Conservation (phyloP, 176 grass and related monocot genomes). For the Lolium rigidum region DNA sequence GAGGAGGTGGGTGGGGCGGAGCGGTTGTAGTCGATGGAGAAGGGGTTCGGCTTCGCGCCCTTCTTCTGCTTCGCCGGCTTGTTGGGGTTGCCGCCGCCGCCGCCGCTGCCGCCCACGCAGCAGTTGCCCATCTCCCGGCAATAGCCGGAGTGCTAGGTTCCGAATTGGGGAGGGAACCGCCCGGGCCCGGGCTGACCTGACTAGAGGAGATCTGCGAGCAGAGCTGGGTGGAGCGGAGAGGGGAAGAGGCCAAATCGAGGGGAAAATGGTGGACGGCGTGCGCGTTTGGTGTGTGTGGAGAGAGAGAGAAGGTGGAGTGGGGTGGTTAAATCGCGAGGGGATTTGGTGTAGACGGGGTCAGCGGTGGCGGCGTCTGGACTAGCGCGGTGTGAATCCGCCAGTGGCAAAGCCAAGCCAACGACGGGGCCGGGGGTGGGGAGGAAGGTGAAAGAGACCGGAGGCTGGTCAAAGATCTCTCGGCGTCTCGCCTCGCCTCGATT, state of each 20-base stretch:
- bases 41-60: conserved; percentile 80
- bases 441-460: not conserved
- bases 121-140: conserved; percentile 75
- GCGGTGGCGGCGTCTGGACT: conserved; percentile 47
- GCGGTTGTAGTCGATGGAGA: conserved; percentile 88
- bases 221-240: not conserved
- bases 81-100: not conserved
- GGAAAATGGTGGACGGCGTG: conserved; percentile 39
- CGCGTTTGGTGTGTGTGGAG: conserved; percentile 27
- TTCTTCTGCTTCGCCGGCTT: conserved; percentile 64
- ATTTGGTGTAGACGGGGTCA: conserved; percentile 55
- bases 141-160: not conserved
- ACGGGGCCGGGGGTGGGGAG: not conserved
- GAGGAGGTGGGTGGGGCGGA: conserved; percentile 20
- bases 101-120: conserved; percentile 50
- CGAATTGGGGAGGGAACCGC: conserved; percentile 37
- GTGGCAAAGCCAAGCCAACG: conserved; percentile 42
- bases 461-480: conserved; percentile 52
- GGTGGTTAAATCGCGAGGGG: conserved; percentile 47
- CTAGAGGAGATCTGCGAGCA: conserved; percentile 38
- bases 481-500: not conserved
- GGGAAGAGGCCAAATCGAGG: not conserved
- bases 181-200: too few relatives aligned
- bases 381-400: conserved; percentile 56
- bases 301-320: conserved; percentile 10